Evolutionary conservation across 352 stramenopile species (phyloP), one percentile per base, ranked within the genome.

Genomic region (Pythium pyrilobum): DNA sequence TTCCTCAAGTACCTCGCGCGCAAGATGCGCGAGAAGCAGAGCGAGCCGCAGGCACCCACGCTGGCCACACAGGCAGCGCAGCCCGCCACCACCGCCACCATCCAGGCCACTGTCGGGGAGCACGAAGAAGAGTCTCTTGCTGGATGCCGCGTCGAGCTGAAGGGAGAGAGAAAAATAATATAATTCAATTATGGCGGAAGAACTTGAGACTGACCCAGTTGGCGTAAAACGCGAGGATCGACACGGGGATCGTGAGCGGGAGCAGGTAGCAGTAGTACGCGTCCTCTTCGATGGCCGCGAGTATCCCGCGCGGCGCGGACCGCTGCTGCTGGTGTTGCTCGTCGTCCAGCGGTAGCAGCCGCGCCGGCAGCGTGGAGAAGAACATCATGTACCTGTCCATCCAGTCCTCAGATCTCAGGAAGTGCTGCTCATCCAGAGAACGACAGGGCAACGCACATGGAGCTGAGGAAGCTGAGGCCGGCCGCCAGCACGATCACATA

Each of bases 171-270:
- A 28, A 18, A 45, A 16, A 25, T 27, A 21, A 18, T 3, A 43
- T 43, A 43, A 25, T 24, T 43, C 72, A 89, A 33, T 89, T 92
- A 62, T 92, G 79, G 18, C 79, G 79, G 62, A 92, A 92, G 67
- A 89, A 92, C 66, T 92, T 92, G 67, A 89, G 75, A 57, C 81
- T 86, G 56, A 89, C 79, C 81, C 81, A 92, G 49, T 89, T 89
- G 43, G 74, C 63, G 60, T 90, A 90, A 67, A 77, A 89, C 29
- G 77, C 74, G 42, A 92, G 61, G 46, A 92, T 81, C 24, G 77
- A 76, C 40, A 88, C 74, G 23, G 81, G 79, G 42, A 92, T 83
- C 49, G 81, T 92, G 21, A 89, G 72, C 37, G 81, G 79, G 24
- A 90, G 39, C 32, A 92, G 51, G 53, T 83, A 92, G 52, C 79